These are phyloP conservation scores for Trichophyton equinum DNA, from an alignment of 2,329 filamentous ascomycete species.

Conservation along the genomic window DNA sequence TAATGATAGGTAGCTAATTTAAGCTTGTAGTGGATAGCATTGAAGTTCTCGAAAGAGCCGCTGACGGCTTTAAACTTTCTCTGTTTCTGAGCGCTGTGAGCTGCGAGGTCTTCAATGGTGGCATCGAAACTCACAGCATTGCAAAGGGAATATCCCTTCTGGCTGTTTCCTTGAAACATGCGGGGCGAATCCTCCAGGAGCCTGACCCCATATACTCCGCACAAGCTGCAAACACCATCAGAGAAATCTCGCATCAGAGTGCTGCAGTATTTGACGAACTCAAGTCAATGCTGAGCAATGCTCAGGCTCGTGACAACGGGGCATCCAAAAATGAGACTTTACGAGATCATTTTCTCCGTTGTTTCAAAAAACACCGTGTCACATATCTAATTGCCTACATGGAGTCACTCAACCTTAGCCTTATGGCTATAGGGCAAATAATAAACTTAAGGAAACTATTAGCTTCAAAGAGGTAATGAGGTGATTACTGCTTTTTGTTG, in stretches of 20 bases:
- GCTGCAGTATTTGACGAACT: conserved; percentile 31
- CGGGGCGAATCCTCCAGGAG: conserved; percentile 23
- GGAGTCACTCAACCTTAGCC: conserved; percentile 30
- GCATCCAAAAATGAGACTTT: conserved; percentile 19
- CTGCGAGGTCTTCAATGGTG: conserved; percentile 28
- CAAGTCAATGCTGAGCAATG: conserved; percentile 29
- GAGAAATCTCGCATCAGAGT: conserved; percentile 30
- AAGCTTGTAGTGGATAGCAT: neutral
- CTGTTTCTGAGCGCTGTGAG: conserved; percentile 32
- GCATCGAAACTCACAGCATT: conserved; percentile 31
- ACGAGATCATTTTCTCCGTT: conserved; percentile 29
- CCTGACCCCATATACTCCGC: conserved; percentile 22
- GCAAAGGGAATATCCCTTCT: conserved; percentile 32
- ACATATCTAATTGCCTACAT: conserved; percentile 31
- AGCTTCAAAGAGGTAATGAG: conserved; percentile 17
- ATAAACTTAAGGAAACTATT: conserved; percentile 28
- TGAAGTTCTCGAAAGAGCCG: conserved; percentile 1
- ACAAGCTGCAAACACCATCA: conserved; percentile 24
- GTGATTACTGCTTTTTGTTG: neutral
- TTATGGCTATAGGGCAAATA: conserved; percentile 29
- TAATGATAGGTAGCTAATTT: neutral
- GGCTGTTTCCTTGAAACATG: conserved; percentile 29
- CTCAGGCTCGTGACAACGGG: conserved; percentile 19
- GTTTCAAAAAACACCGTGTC: conserved; percentile 32
- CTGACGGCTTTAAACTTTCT: conserved; percentile 29